These are phyloP conservation scores for Trametes sanguinea DNA, from an alignment of 768 basidiomycete species.

Conservation along the genomic window DNA sequence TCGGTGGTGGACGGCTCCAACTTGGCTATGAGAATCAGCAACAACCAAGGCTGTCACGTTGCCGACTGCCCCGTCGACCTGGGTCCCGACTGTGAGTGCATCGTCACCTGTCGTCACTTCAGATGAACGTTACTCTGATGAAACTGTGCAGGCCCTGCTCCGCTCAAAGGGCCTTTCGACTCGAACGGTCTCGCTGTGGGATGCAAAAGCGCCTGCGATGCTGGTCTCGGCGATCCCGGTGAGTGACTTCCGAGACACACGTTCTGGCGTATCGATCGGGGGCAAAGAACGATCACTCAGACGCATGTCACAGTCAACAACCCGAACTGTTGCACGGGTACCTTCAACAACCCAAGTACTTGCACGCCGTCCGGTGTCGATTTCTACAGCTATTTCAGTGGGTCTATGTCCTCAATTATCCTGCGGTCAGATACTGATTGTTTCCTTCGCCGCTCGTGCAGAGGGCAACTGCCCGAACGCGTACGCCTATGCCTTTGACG, in stretches of 20 bases:
- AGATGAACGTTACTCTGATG: background rate
- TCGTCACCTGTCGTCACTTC: background rate
- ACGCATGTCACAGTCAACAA: constrained; percentile 44
- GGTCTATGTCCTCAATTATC: constrained; percentile 12
- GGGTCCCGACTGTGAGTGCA: constrained; percentile 39
- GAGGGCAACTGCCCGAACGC: constrained; percentile 46
- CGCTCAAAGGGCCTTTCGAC: constrained; percentile 39
- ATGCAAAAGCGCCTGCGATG: constrained; percentile 47
- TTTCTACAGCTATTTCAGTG: constrained; percentile 53
- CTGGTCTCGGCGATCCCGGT: constrained; percentile 41
- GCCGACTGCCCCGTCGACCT: constrained; percentile 41
- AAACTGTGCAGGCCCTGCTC: constrained; percentile 32
- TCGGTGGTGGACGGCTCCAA: constrained; percentile 38
- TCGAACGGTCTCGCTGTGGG: constrained; percentile 41
- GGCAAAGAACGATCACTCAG: no score
- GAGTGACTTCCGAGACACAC: background rate
- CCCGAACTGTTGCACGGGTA: constrained; percentile 65
- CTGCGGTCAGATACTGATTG: no score
- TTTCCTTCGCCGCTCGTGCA: constrained; percentile 19
- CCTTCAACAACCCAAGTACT: constrained; percentile 49
- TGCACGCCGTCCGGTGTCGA: constrained; percentile 52
- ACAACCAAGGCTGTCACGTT: constrained; percentile 36
- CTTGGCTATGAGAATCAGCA: constrained; percentile 37
- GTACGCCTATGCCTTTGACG: constrained; percentile 56
- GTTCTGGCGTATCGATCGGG: no score